phyloP scores from a whole-genome alignment of 306 rosid genomes.

The Sicyos baderoa region DNA sequence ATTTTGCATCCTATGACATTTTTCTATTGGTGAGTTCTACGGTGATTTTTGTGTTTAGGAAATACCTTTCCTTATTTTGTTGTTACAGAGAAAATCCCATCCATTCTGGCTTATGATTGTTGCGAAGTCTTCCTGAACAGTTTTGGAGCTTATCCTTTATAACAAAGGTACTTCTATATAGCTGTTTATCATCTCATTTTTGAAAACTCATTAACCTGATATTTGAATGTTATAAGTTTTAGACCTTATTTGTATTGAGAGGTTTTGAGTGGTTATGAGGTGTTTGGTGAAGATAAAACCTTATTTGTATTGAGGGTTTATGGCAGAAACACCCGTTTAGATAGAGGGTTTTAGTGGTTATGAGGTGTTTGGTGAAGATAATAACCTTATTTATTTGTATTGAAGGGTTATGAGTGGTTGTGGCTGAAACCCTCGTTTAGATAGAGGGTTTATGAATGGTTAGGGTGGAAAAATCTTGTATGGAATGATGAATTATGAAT shows the following conservation, averaged over 20 bases:
- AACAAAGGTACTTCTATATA: background rate
- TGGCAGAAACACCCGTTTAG: too few species aligned
- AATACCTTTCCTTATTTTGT: background rate
- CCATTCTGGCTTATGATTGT: background rate
- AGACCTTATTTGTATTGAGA: background rate
- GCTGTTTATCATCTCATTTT: background rate
- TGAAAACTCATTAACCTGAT: background rate
- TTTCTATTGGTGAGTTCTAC: background rate
- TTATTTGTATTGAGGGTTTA: too few species aligned
- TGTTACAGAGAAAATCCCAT: background rate
- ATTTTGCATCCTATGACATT: background rate
- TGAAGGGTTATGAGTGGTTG: too few species aligned
- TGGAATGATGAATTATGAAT: too few species aligned
- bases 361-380: too few species aligned
- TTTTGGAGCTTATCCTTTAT: slow-evolving; percentile 1
- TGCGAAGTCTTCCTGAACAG: background rate
- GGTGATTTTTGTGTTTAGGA: background rate
- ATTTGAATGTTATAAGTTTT: background rate
- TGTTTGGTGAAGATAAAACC: too few species aligned
- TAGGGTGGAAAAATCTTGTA: too few species aligned
- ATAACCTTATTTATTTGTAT: too few species aligned
- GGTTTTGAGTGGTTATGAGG: too few species aligned
- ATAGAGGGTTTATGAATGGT: too few species aligned
- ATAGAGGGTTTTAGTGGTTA: too few species aligned
- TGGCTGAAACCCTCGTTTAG: too few species aligned